Evolutionary conservation across 768 basidiomycete species (phyloP), one percentile per base, ranked within the genome.

Genomic region (Mycena chlorophos): DNA sequence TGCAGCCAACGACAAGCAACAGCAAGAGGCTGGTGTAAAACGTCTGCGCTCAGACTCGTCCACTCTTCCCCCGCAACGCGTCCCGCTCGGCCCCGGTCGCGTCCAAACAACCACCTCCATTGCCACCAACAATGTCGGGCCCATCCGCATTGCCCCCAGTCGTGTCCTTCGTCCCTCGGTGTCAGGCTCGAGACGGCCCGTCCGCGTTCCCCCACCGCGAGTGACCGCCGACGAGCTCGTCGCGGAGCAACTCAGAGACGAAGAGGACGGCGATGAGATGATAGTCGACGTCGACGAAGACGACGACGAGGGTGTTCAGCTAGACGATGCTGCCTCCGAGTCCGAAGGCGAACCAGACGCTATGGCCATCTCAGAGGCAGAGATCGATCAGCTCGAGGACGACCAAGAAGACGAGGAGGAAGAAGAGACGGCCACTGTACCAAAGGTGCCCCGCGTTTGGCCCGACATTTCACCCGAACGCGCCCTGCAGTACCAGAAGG

Each of bases 391-490:
- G 45, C 45, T 46, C 14, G 14, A 46, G 13, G 73, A 84, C 38
- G 75, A n/a, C n/a, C n/a, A n/a, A n/a, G n/a, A 78, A 16, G 75
- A 78, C 58, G 79, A 81, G 30, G 78, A 79, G 27, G 54, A 59
- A 37, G 65, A 68, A 5, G 66, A 69, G n/a, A 59, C 65, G 22
- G 51, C 65, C 17, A 61, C 63, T 12, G 73, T 69, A 40, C 60
- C 74, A 48, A 80, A 79, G 58, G 68, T 73, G 22, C 68, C 78
- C 38, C 79, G 83, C 50, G 66, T 86, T 42, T 92, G 90, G 88
- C 90, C 90, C n/a, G 85, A 89, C 38, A 73, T 86, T 54, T 76
- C 82, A 22, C 86, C 88, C 3, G 82, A 82, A 38, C 82, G 78
- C 56, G 82, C 80, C 8, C 66, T 77, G 53, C 76, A 75, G 61